A percentile compares a stretch with the other conserved stretches of the same genome.
phyloP scores from a whole-genome alignment of 2,329 filamentous ascomycete species.

The Hypoxylon sp. region DNA sequence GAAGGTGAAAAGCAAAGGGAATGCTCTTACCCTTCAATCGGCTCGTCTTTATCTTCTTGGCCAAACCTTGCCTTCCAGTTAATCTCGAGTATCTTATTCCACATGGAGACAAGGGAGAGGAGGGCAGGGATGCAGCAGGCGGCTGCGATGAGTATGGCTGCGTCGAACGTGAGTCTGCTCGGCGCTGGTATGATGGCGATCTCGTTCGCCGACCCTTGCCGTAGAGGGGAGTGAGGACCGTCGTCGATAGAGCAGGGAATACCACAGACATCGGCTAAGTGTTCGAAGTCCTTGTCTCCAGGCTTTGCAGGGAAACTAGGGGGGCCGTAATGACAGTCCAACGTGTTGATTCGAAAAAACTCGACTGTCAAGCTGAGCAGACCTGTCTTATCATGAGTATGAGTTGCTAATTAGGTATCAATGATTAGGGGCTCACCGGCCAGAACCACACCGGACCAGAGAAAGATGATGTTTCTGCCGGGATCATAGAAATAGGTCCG shows the following conservation, averaged over 20 bases:
- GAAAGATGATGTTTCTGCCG: conserved; percentile 70
- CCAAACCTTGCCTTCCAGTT: conserved; percentile 63
- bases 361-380: conserved; percentile 69
- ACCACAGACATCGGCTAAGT: conserved; percentile 56
- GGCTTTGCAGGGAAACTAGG: conserved; percentile 48
- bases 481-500: conserved; percentile 70
- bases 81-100: conserved; percentile 68
- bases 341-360: conserved; percentile 63
- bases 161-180: conserved; percentile 61
- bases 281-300: conserved; percentile 34
- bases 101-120: conserved; percentile 67
- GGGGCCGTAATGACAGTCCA: conserved; percentile 52
- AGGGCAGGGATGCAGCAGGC: conserved; percentile 72
- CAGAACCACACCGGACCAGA: conserved; percentile 69
- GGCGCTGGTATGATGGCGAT: conserved; percentile 70
- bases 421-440: conserved; percentile 54
- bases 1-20: not conserved
- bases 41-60: conserved; percentile 46
- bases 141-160: conserved; percentile 66
- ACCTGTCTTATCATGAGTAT: conserved; percentile 48
- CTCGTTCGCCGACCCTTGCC: conserved; percentile 63
- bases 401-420: not conserved
- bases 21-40: conserved; percentile 52
- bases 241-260: conserved; percentile 54
- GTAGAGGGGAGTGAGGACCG: conserved; percentile 63